These are phyloP conservation scores for Termitomyces heimii DNA, from an alignment of 768 basidiomycete species.

Conservation along the genomic window DNA sequence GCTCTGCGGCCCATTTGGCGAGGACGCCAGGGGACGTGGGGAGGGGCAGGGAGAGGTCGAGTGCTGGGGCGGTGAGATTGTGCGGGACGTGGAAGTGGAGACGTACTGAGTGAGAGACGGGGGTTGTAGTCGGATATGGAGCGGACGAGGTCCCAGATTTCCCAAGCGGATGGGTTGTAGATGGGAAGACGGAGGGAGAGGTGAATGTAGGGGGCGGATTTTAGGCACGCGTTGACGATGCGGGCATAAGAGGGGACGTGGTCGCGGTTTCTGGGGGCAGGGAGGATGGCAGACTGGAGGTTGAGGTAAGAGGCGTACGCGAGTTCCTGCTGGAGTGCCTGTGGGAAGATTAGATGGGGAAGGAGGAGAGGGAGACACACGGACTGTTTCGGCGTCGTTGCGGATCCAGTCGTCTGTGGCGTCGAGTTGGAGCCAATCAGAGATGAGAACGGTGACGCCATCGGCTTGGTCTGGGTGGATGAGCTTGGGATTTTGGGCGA, in stretches of 20 bases:
- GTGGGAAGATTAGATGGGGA: background rate
- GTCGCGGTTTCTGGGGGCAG: conserved; percentile 78
- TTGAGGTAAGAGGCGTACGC: conserved; percentile 91
- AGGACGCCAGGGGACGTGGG: conserved; percentile 74
- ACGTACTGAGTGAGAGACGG: conserved; percentile 66
- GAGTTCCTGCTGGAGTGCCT: conserved; percentile 93
- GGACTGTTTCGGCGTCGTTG: conserved; percentile 91
- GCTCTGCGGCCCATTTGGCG: conserved; percentile 89
- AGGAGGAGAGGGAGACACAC: conserved; percentile 22
- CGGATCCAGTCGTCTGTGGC: conserved; percentile 89
- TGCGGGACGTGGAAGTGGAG: background rate
- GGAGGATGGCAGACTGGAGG: conserved; percentile 78
- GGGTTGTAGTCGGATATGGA: conserved; percentile 82
- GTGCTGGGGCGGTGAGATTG: conserved; percentile 45
- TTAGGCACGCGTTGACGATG: conserved; percentile 74
- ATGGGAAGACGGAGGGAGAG: conserved; percentile 82
- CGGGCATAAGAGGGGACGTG: conserved; percentile 92
- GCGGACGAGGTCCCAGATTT: conserved; percentile 97
- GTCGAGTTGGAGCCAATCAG: conserved; percentile 96
- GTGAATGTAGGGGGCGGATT: conserved; percentile 63
- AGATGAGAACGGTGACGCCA: conserved; percentile 67
- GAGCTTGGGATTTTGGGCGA: too few species aligned
- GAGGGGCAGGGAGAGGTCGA: conserved; percentile 87
- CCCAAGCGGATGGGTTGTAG: conserved; percentile 84
- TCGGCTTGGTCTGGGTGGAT: conserved; percentile 61